Conservation (phyloP, 768 basidiomycete species). For the Piloderma croceum region DNA sequence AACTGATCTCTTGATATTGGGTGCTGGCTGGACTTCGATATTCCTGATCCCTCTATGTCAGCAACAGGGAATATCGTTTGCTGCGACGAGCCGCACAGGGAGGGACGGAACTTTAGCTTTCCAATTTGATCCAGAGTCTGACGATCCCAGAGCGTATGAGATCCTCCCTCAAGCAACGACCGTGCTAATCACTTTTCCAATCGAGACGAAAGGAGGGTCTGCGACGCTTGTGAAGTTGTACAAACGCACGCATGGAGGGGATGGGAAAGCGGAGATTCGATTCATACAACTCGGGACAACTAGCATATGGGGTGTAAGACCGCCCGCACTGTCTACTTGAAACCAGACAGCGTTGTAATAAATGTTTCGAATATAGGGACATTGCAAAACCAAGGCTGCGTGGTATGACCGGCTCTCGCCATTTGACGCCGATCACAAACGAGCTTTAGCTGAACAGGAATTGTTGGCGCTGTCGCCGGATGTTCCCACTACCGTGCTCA, state of each 20-base stretch:
- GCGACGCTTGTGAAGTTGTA: slow-evolving; percentile 43
- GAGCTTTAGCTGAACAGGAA: slow-evolving; percentile 50
- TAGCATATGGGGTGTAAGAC: slow-evolving; percentile 55
- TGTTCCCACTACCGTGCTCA: slow-evolving; percentile 47
- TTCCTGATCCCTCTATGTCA: slow-evolving; percentile 54
- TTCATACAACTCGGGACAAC: slow-evolving; percentile 61
- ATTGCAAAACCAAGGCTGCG: slow-evolving; percentile 7
- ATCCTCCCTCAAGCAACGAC: slow-evolving; percentile 48
- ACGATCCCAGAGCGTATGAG: slow-evolving; percentile 38
- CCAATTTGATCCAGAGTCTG: slow-evolving; percentile 46
- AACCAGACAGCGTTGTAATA: no score
- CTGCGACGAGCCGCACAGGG: slow-evolving; percentile 52
- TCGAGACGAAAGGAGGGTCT: slow-evolving; percentile 41
- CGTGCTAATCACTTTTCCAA: slow-evolving; percentile 54
- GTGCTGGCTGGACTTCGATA: slow-evolving; percentile 60
- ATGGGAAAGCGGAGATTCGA: slow-evolving; percentile 4
- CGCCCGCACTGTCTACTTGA: no score
- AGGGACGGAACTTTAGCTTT: slow-evolving; percentile 46
- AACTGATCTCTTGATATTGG: slow-evolving; percentile 56
- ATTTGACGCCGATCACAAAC: slow-evolving; percentile 38
- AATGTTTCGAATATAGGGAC: no score
- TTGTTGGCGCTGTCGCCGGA: slow-evolving; percentile 34
- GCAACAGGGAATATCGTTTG: slow-evolving; percentile 35
- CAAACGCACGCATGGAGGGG: slow-evolving; percentile 30
- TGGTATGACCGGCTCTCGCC: slow-evolving; percentile 55